Percentiles rank a stretch among this genome's conserved stretches.
Conservation (phyloP, 495 filamentous ascomycete species). For the Daldinia grandis region DNA sequence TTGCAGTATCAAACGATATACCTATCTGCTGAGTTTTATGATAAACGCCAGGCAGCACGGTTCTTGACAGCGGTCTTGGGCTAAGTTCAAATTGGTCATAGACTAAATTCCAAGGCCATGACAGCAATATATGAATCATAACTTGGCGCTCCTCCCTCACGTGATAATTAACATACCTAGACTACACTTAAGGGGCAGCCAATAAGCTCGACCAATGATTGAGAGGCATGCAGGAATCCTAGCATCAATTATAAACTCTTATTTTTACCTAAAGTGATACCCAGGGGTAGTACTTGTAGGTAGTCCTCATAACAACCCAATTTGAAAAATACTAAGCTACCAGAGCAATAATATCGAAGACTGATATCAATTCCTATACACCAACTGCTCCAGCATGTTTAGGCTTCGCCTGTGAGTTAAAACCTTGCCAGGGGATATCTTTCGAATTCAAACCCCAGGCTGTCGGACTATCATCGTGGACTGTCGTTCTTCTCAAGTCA, state of each 20-base stretch:
- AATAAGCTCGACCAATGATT: background rate
- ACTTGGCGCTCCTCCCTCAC: background rate
- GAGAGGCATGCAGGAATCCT: background rate
- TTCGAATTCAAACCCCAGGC: conserved; percentile 58
- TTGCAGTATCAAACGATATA: too few species aligned
- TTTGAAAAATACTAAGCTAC: too few species aligned
- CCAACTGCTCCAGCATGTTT: conserved; percentile 32
- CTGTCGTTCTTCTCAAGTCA: conserved; percentile 65
- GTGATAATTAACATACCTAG: background rate
- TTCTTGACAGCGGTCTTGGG: background rate
- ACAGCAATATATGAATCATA: background rate
- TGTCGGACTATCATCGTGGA: conserved; percentile 54
- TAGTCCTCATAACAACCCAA: too few species aligned
- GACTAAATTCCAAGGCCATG: background rate
- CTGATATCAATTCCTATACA: conserved; percentile 3
- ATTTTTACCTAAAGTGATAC: too few species aligned
- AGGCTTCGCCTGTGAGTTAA: conserved; percentile 28
- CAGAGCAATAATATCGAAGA: too few species aligned
- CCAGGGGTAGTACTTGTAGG: too few species aligned
- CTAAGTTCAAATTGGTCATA: background rate
- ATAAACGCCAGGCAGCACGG: background rate
- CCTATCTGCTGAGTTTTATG: background rate
- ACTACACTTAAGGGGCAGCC: background rate
- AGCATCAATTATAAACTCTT: background rate
- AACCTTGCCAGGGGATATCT: conserved; percentile 29